Conservation (phyloP, 192 early-diverging fungal species). For the Dispira parvispora region DNA sequence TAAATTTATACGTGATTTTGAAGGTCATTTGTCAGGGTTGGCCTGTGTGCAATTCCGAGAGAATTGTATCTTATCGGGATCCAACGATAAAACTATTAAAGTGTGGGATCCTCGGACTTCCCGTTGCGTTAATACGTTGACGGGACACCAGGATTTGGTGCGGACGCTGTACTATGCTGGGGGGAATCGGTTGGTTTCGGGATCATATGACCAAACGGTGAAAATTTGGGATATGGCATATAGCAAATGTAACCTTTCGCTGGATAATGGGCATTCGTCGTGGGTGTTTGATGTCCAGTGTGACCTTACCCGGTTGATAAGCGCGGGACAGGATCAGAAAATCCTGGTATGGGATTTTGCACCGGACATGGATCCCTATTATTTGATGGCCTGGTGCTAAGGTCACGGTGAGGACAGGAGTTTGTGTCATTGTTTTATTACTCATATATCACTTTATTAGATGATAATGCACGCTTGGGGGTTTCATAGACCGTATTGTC, state of each 20-base stretch:
- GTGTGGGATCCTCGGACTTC: slow-evolving; percentile 62
- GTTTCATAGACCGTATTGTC: no score
- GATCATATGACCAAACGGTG: slow-evolving; percentile 86
- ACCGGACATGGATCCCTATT: slow-evolving; percentile 19
- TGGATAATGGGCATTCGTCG: slow-evolving; percentile 61
- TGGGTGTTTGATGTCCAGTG: slow-evolving; percentile 98
- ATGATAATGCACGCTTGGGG: no score
- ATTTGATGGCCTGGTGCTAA: not conserved
- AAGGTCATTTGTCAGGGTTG: slow-evolving; percentile 61
- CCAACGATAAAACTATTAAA: slow-evolving; percentile 65
- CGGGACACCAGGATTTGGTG: slow-evolving; percentile 57
- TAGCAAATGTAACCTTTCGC: slow-evolving; percentile 56
- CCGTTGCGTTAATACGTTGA: slow-evolving; percentile 36
- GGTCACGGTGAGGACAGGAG: no score
- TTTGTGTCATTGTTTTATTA: no score
- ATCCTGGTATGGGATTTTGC: slow-evolving; percentile 35
- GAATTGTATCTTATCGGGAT: slow-evolving; percentile 57
- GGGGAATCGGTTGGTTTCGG: slow-evolving; percentile 64
- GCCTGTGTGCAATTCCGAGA: slow-evolving; percentile 79
- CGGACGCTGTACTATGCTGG: slow-evolving; percentile 73
- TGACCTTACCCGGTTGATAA: slow-evolving; percentile 63
- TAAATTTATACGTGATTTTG: slow-evolving; percentile 51
- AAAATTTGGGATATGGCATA: slow-evolving; percentile 84
- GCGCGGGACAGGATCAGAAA: slow-evolving; percentile 44
- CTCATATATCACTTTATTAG: no score